Conservation (phyloP, 78 protist species). For the Dictyostelium purpureum region DNA sequence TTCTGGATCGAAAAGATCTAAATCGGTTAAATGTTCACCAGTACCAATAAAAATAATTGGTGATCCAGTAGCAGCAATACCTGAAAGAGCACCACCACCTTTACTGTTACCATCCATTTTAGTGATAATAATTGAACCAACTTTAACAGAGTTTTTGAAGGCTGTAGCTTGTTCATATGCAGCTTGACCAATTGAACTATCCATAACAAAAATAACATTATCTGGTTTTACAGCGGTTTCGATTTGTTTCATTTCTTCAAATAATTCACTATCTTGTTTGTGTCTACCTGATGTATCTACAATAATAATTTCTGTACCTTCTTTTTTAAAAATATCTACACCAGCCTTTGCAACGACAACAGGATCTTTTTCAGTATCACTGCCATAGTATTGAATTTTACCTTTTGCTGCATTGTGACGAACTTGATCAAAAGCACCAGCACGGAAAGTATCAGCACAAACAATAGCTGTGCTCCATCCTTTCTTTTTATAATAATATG, state of each 20-base stretch:
- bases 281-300: constrained; percentile 99
- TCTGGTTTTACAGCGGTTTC: constrained; percentile 92
- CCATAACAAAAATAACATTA: constrained; percentile 97
- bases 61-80: constrained; percentile 95
- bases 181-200: constrained; percentile 97
- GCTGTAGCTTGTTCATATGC: constrained; percentile 95
- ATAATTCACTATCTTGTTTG: constrained; percentile 97
- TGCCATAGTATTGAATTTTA: constrained; percentile 96
- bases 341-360: constrained; percentile 96
- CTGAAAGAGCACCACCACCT: constrained; percentile 99
- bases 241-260: constrained; percentile 97
- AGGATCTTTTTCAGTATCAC: constrained; percentile 94
- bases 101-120: constrained; percentile 99
- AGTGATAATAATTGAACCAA: constrained; percentile 98
- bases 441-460: constrained; percentile 99
- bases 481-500: constrained; percentile 92
- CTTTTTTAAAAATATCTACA: constrained; percentile 90
- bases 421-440: constrained; percentile 99
- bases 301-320: constrained; percentile 95
- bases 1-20: constrained; percentile 91
- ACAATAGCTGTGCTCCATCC: constrained; percentile 95
- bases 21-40: constrained; percentile 93
- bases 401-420: constrained; percentile 98
- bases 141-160: constrained; percentile 78
- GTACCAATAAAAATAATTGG: constrained; percentile 98